Evolutionary conservation across 2,329 filamentous ascomycete species (phyloP), one percentile per base, ranked within the genome.

Genomic region (Dothiorella sarmentorum): DNA sequence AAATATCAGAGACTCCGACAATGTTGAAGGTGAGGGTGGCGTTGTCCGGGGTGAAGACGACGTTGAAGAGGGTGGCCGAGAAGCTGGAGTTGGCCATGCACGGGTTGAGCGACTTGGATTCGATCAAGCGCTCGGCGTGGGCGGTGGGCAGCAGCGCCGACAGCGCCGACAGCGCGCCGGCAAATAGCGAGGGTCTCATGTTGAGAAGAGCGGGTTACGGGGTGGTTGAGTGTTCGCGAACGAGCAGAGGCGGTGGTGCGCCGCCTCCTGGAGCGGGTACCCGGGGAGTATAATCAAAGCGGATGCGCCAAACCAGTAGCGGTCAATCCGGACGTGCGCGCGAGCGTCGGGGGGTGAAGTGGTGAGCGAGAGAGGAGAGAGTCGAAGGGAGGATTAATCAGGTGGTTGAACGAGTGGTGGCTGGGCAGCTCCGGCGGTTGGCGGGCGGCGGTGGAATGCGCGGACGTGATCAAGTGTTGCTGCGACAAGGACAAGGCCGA

Each of bases 1-100:
- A 83, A 62, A 97, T 89, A 42, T 89, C 89, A 20, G 91, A 95
- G 31, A 91, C 87, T 63, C 90, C 91, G 61, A 89, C 83, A 65
- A 96, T 85, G 68, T 91, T 82, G 73, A 95, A 84, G 56, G 80
- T 78, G 56, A 93, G 80, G 29, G 85, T 86, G 66, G 82, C 81
- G 75, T 96, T 95, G 70, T 81, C 78, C 29, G 89, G 88, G 1
- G 87, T 90, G 75, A 90, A 90, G 63, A 85, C 78, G 72, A 96
- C 88, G 66, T 95, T 88, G 83, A 97, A 96, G 60, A 94, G 82
- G 66, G 88, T 91, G 66, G 92, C 91, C 4, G 89, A 89, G 86
- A 97, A 95, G 69, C 86, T 87, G 26, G 89, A 93, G 74, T 93
- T 87, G 60, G 85, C 79, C 80, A 92, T 89, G 76, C 92, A 97